A percentile compares a stretch with the other conserved stretches of the same genome.
Evolutionary conservation across 768 basidiomycete genomes (phyloP).

Genomic region (Pleurotus tuber-regium): DNA sequence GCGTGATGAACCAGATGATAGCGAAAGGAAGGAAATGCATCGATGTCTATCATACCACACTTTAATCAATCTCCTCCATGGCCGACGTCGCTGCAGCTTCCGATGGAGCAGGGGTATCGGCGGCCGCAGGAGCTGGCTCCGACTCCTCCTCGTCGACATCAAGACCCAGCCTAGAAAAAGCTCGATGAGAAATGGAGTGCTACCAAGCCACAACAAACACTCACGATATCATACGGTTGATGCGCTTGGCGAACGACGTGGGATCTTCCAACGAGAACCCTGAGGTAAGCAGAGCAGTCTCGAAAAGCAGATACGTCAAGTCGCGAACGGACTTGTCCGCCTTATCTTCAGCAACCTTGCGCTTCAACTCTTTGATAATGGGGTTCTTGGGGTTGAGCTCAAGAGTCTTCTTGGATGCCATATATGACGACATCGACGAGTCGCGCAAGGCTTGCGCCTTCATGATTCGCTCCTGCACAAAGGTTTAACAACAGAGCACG

Average conservation of each 20-base stretch:
- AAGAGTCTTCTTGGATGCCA: constrained; percentile 97
- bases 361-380: constrained; percentile 95
- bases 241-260: constrained; percentile 91
- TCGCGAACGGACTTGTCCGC: constrained; percentile 98
- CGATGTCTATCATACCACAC: too few relatives aligned
- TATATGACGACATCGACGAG: constrained; percentile 98
- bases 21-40: constrained; percentile 17
- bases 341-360: constrained; percentile 95
- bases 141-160: constrained; percentile 84
- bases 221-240: constrained; percentile 93
- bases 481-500: too few relatives aligned
- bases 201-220: constrained; percentile 20
- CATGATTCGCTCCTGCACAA: constrained; percentile 90
- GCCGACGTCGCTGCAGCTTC: constrained; percentile 72
- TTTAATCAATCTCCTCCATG: constrained; percentile 97
- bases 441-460: constrained; percentile 97
- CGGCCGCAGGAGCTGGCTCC: constrained; percentile 35
- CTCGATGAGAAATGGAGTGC: constrained; percentile 10
- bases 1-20: constrained; percentile 24
- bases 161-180: constrained; percentile 59
- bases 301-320: constrained; percentile 92
- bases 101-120: constrained; percentile 47
- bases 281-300: constrained; percentile 94
- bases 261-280: constrained; percentile 97
- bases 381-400: constrained; percentile 92